These are phyloP conservation scores for Aspergillus pseudotamarii DNA, from an alignment of 2,329 filamentous ascomycete species.

Conservation along the genomic window DNA sequence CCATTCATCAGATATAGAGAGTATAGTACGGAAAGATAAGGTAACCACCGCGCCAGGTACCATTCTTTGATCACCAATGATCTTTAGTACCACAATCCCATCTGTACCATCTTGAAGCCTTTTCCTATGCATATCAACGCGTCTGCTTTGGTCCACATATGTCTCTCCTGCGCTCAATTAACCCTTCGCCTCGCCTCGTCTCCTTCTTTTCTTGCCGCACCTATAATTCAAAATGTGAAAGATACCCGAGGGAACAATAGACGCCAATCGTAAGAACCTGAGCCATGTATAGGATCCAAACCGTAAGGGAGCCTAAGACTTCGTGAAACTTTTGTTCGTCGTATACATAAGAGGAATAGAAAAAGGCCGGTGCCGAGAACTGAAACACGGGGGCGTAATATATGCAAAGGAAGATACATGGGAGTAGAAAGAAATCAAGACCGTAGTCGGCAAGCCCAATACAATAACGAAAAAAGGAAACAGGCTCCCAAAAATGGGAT, in stretches of 20 bases:
- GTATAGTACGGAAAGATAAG: constrained; percentile 25
- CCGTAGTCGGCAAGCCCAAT: constrained; percentile 33
- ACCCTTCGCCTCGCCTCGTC: constrained; percentile 35
- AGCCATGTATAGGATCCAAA: constrained; percentile 37
- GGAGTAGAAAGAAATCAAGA: constrained; percentile 24
- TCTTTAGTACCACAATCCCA: constrained; percentile 29
- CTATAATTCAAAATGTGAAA: constrained; percentile 36
- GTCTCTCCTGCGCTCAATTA: constrained; percentile 31
- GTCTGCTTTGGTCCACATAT: constrained; percentile 33
- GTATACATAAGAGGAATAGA: constrained; percentile 43
- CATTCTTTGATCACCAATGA: constrained; percentile 22
- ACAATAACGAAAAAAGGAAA: constrained; percentile 28
- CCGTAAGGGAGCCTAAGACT: constrained; percentile 36
- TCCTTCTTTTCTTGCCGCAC: constrained; percentile 39
- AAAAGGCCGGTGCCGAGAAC: constrained; percentile 31
- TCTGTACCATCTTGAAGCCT: constrained; percentile 29
- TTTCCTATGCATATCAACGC: constrained; percentile 29
- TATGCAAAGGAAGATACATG: constrained; percentile 42
- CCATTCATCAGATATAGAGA: constrained; percentile 24
- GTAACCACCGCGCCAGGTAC: constrained; percentile 27
- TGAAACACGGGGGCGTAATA: constrained; percentile 37
- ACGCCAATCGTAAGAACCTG: constrained; percentile 47
- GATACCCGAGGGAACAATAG: constrained; percentile 42
- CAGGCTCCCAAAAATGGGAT: constrained; percentile 21
- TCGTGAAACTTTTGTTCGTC: constrained; percentile 47